Base-by-base conservation (phyloP, 352 stramenopile species). In the Achlya hypogyna region DNA sequence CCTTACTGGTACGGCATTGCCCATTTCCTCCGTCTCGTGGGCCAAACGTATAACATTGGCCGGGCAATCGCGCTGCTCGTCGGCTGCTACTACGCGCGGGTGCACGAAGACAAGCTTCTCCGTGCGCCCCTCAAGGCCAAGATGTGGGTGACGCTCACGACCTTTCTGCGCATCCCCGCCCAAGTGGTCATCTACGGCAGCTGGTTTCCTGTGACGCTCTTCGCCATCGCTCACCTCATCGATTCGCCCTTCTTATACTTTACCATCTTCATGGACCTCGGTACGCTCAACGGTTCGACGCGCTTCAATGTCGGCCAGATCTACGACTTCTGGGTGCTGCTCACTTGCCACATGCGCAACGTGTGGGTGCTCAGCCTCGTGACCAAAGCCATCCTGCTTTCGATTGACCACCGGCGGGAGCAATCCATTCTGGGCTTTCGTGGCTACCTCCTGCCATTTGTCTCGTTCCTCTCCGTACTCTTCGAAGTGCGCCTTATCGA, bases 151-250 rank as follows among this genome's bases (percentile, higher is more conserved):
- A 20, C 49, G 31, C 49, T 56, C 25, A 22, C 10, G 10, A 56
- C 49, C 12, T 3, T 12, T 10, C 54, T 51, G 5, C 54, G 29
- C 18, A 63, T 51, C 51, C 54, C 54, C 1, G 23, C 28, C 23
- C 54, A 63, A 35, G 54, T 63, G 5, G 29, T 63, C 27, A 49
- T 49, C 35, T 63, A 49, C 27, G 54, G 32, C 42, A 63, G 54
- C 27, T 63, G 54, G 54, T n/a, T 63, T 5, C 31, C 54, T 14
- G 32, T 49, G 18, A 5, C 51, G 1, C 42, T 63, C 23, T 63
- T 51, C 14, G 23, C 18, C 3, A 52, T 51, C 31, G 49, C 49
- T 10, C 49, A 56, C 31, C 8, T 38, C 10, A 56, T 56, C 31
- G 49, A 56, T n/a, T 56, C 49, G 49, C 49, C 49, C 2, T 56